These are phyloP conservation scores for Colletotrichum karsti DNA, from an alignment of 2,329 filamentous ascomycete species.

Conservation along the genomic window DNA sequence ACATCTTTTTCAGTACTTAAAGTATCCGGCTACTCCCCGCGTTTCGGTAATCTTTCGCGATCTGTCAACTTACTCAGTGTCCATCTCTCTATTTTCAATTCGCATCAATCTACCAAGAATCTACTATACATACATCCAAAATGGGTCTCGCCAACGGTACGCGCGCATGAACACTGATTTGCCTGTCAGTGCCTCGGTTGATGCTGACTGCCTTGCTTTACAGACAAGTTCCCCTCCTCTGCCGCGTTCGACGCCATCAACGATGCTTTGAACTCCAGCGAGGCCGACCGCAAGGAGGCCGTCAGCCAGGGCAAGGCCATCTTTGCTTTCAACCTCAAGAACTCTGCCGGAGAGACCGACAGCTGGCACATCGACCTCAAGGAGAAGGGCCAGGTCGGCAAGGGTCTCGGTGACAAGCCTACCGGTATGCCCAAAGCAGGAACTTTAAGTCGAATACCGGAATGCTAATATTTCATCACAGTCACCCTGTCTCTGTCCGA, in stretches of 20 bases:
- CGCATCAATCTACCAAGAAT: neutral
- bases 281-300: conserved; percentile 83
- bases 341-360: conserved; percentile 79
- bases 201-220: neutral
- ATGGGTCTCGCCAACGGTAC: conserved; percentile 82
- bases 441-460: accelerated
- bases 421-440: conserved; percentile 68
- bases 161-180: conserved; percentile 28
- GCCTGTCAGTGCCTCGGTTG: neutral
- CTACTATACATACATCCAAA: conserved; percentile 36
- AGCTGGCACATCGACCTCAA: conserved; percentile 98
- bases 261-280: conserved; percentile 71
- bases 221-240: conserved; percentile 89
- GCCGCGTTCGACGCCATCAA: conserved; percentile 91
- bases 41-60: conserved; percentile 2
- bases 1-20: conserved; percentile 24
- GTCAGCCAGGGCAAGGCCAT: conserved; percentile 89
- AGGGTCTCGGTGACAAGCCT: conserved; percentile 82
- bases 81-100: neutral
- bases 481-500: conserved; percentile 90
- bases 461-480: conserved; percentile 41
- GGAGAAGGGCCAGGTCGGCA: conserved; percentile 82
- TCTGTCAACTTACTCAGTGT: neutral
- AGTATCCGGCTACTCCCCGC: conserved; percentile 17
- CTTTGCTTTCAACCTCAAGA: conserved; percentile 94